Base-by-base conservation (phyloP, 495 filamentous ascomycete species). In the Amorphotheca resinae region DNA sequence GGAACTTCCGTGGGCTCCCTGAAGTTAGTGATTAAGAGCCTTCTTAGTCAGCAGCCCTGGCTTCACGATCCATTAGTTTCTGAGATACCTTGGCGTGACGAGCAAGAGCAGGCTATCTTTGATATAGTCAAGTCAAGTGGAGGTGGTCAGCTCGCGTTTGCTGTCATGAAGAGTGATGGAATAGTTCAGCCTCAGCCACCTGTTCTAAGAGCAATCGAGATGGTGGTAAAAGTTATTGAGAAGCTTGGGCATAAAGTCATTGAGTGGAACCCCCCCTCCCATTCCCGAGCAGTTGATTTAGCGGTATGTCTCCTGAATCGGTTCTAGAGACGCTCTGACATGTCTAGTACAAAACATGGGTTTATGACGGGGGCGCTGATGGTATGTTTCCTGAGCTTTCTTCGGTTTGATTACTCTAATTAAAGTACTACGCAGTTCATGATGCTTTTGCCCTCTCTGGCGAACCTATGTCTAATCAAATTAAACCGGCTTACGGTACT, bases 41-140 rank as follows among this genome's bases (percentile, higher is more conserved):
- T 82, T 4, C 54, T 84, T 15, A 59, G 50, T 14, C 65, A 69
- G 39, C 43, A 75, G 43, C 79, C 79, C 9, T 84, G 79, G 79
- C 59, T 73, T 6, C 64, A 73, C 51, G 79, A 84, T 59, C 79
- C 79, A 0, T 57, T 77, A 14, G 72, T 70, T 1, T 45, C 69
- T 32, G 70, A 79, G 43, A 45, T 84, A 3, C 79, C 79, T 5
- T 84, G 78, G 79, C 64, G 78, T 8, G 40, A 51, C 34, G 60
- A 70, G 23, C 61, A 69, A 34, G 67, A 68, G 30, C 49, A 72
- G 14, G 49, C 64, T 35, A 65, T 72, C 3, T 58, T 60, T 11
- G 60, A 66, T 22, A 64, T 52, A 26, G 44, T 58, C 17, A 54
- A 62, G 7, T 49, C 40, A 2, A 36, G 41, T 2, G 60, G 59